Evolutionary conservation across 1,284 basidiomycete species (phyloP), one percentile per base, ranked within the genome.

Genomic region (Ceratobasidium sp.): DNA sequence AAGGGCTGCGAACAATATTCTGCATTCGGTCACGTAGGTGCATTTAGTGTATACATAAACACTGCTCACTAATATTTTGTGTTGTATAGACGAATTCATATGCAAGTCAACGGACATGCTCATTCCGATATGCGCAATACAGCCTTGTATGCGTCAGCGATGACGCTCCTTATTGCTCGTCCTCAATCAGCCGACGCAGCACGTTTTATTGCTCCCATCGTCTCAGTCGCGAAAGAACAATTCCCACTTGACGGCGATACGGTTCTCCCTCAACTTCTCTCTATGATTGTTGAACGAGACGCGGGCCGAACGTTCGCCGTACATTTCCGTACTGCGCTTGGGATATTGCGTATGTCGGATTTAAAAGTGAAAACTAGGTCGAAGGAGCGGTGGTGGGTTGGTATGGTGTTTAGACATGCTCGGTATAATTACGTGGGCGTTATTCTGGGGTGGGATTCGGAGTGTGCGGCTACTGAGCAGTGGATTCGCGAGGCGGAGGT

Each of bases 371-470:
- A 64, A 20, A 2, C 23, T 10, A 46, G 61, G 18, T 7, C n/a
- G 9, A 40, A 26, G 18, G 61, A 53, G 26, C 83, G 84, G 81
- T 86, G 87, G 81, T 90, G 89, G 79, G 89, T 89, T 53, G 90
- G 90, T 4, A 86, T 89, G 84, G 82, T 88, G n/a, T 89, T 91
- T 78, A 82, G 82, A 69, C 89, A 91, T 82, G 82, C 75, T 44
- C 82, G 80, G 53, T 87, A 86, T 76, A 82, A 83, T 3, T 90
- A 90, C 80, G 80, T 84, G 20, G 90, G 88, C 12, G 88, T 87
- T 71, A 88, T 91, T 66, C 84, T 85, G 73, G 87, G 87, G 3
- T 91, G 90, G 90, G 88, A 91, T 83, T 89, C 85, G 6, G 84
- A 80, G 1, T 91, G 90, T 80, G 83, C 81, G 79, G 86, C 87